These are phyloP conservation scores for Chytridium lagenaria DNA, from an alignment of 371 early-diverging fungal genomes.

Conservation along the genomic window DNA sequence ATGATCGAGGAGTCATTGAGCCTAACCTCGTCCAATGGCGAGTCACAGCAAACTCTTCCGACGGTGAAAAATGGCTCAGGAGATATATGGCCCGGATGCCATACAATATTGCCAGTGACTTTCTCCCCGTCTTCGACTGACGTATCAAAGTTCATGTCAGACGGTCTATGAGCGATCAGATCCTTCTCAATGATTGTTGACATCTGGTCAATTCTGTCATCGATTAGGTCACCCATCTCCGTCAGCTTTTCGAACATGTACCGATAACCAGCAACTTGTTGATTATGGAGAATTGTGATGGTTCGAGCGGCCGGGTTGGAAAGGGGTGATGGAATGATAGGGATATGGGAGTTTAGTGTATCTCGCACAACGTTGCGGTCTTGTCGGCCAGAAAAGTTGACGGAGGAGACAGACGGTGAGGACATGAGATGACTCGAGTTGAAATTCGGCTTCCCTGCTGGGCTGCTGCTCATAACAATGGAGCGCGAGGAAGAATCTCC, in stretches of 20 bases:
- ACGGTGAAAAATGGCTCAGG: constrained; percentile 65
- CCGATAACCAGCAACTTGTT: constrained; percentile 69
- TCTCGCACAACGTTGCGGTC: constrained; percentile 35
- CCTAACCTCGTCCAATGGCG: constrained; percentile 61
- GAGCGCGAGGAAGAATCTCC: too few species aligned
- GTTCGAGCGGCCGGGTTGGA: constrained; percentile 29
- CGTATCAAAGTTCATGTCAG: constrained; percentile 2
- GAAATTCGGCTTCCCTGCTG: too few species aligned
- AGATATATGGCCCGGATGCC: constrained; percentile 67
- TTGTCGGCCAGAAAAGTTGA: constrained; percentile 35
- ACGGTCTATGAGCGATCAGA: constrained; percentile 48
- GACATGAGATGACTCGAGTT: too few species aligned
- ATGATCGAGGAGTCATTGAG: constrained; percentile 72
- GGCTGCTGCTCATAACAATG: too few species aligned
- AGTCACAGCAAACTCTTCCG: constrained; percentile 74
- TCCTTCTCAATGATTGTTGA: constrained; percentile 59
- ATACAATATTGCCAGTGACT: constrained; percentile 7
- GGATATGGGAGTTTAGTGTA: constrained; percentile 41
- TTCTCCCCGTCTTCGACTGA: not conserved
- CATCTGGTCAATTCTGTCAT: constrained; percentile 76
- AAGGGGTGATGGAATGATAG: not conserved
- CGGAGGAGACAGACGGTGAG: not conserved
- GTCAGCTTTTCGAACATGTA: constrained; percentile 89
- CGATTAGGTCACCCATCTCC: constrained; percentile 71
- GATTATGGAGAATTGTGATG: constrained; percentile 54